Evolutionary conservation across 495 filamentous ascomycete species (phyloP), one percentile per base, ranked within the genome.

Genomic region (Talaromyces nanjingensis): DNA sequence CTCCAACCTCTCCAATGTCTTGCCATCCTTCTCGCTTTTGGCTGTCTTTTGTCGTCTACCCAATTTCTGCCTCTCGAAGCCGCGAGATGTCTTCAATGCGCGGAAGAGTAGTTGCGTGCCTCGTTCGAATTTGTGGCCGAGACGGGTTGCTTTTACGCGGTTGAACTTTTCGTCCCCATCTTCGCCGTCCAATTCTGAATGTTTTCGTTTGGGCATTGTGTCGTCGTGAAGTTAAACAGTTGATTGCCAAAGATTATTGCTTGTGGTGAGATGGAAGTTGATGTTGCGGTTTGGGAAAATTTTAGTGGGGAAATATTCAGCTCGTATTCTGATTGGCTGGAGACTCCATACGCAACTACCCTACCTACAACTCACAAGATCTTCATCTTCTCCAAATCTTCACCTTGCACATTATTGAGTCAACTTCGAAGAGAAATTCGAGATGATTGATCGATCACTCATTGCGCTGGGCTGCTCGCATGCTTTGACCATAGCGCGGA

Each of bases 21-120:
- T 64, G 2, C 45, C 47, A 39, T 76, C 72, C 20, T 79, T 78
- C 16, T 81, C 75, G n/a, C 82, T 78, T 66, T 79, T 83, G 2
- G 87, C 86, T 29, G 86, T 86, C 73, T 89, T 92, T 24, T 89
- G 78, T 39, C 92, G 78, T 60, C 91, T 87, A 33, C 89, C 86
- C 53, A 92, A 81, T 63, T 96, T 96, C 75, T 96, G 93, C 66
- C 91, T 81, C 76, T 97, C 93, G 72, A 93, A 93, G 16, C 90
- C 91, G 64, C 91, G 92, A 27, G 89, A 90, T 1, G 84, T 78
- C 73, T 94, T 96, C 42, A 97, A 78, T 0, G 85, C 89, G 22
- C 85, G 81, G 54, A 82, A 80, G 8, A 97, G 79, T 22, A 84
- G 72, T 61, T 82, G 83, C 34, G 84, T 82, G 65, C 82, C 82